phyloP scores from a whole-genome alignment of 2,329 filamentous ascomycete species.

The Didymella pinodella region DNA sequence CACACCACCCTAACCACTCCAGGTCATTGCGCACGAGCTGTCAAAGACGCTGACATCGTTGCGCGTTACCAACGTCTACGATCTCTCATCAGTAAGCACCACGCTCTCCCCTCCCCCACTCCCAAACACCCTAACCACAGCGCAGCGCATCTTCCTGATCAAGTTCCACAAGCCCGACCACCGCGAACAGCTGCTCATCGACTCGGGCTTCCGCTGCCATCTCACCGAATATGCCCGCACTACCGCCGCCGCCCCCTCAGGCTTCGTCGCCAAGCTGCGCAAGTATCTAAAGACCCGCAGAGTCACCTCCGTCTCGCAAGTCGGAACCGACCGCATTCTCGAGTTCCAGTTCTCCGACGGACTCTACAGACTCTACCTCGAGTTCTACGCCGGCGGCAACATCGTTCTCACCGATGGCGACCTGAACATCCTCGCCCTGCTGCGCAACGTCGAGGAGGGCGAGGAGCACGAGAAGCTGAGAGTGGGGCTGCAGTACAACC shows the following conservation, averaged over 20 bases:
- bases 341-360: slow-evolving; percentile 94
- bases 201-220: slow-evolving; percentile 95
- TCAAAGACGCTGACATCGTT: slow-evolving; percentile 76
- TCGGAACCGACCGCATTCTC: slow-evolving; percentile 92
- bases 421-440: slow-evolving; percentile 79
- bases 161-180: slow-evolving; percentile 92
- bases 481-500: slow-evolving; percentile 77
- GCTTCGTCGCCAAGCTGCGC: slow-evolving; percentile 83
- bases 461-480: slow-evolving; percentile 85
- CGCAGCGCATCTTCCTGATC: slow-evolving; percentile 84
- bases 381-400: slow-evolving; percentile 97
- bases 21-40: slow-evolving; percentile 96
- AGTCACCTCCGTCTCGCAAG: slow-evolving; percentile 80
- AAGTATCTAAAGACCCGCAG: slow-evolving; percentile 88
- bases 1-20: slow-evolving; percentile 7
- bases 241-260: slow-evolving; percentile 82
- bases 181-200: slow-evolving; percentile 89
- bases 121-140: slow-evolving; percentile 16
- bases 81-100: slow-evolving; percentile 76
- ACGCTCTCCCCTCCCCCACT: background rate
- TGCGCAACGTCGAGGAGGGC: slow-evolving; percentile 81
- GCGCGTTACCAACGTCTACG: slow-evolving; percentile 92
- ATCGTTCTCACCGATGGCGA: slow-evolving; percentile 89
- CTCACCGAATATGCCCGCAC: slow-evolving; percentile 89
- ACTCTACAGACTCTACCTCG: slow-evolving; percentile 83